Percentiles rank a stretch among this genome's conserved stretches.
Conservation (phyloP, 2,329 filamentous ascomycete species). For the Phyllosticta citribraziliensis region DNA sequence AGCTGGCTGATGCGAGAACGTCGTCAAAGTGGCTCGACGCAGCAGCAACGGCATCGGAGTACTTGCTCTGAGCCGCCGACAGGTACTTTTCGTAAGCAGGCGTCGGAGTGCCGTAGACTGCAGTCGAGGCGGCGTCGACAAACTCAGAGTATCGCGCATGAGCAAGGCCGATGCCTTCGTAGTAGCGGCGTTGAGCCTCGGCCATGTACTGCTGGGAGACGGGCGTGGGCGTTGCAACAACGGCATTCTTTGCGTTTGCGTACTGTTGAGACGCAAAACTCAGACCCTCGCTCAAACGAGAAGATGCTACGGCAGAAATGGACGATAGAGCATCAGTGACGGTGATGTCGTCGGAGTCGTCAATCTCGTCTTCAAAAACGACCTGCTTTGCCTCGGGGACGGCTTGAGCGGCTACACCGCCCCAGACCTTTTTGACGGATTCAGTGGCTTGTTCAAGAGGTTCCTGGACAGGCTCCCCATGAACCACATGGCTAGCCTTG, state of each 20-base stretch:
- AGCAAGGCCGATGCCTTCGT: constrained; percentile 66
- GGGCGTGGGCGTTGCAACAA: constrained; percentile 53
- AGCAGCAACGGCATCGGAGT: constrained; percentile 22
- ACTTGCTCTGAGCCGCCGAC: constrained; percentile 19
- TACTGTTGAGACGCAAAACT: constrained; percentile 57
- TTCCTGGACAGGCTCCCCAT: constrained; percentile 14
- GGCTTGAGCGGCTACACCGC: constrained; percentile 43
- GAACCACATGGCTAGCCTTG: constrained; percentile 16
- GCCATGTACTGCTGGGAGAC: constrained; percentile 46
- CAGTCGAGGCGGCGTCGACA: constrained; percentile 59
- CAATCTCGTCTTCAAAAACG: constrained; percentile 41
- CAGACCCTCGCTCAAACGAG: constrained; percentile 60
- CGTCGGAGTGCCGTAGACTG: constrained; percentile 55
- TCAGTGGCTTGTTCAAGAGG: constrained; percentile 13
- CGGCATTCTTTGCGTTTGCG: constrained; percentile 54
- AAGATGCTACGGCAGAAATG: constrained; percentile 58
- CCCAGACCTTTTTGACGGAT: constrained; percentile 44
- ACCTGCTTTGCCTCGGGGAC: constrained; percentile 38
- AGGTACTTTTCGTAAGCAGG: constrained; percentile 38
- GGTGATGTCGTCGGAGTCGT: constrained; percentile 33
- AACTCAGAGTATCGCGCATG: constrained; percentile 73
- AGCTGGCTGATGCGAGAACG: constrained; percentile 29
- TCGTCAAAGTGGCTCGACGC: constrained; percentile 22
- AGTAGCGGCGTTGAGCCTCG: constrained; percentile 59
- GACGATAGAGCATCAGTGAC: constrained; percentile 45